A percentile compares a stretch with the other conserved stretches of the same genome.
Evolutionary conservation across 2,329 filamentous ascomycete genomes (phyloP).

Genomic region (Alternaria sp.): DNA sequence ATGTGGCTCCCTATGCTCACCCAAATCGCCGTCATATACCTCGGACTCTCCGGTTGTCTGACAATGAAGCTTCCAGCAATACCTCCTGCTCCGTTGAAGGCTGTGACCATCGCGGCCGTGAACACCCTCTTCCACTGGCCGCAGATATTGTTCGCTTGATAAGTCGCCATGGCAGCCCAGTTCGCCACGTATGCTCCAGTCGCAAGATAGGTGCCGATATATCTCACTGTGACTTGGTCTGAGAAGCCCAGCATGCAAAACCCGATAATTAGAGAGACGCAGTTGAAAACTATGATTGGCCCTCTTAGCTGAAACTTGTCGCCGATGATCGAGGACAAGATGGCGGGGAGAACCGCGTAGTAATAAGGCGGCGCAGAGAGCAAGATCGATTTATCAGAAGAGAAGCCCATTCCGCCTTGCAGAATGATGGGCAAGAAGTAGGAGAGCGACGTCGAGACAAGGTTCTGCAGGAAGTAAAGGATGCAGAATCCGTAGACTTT

Average conservation of each 20-base stretch:
- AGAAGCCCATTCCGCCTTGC: constrained; percentile 56
- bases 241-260: constrained; percentile 72
- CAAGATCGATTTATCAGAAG: constrained; percentile 59
- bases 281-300: constrained; percentile 72
- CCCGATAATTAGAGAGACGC: constrained; percentile 66
- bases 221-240: constrained; percentile 66
- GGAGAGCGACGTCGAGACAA: constrained; percentile 70
- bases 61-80: constrained; percentile 74
- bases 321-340: constrained; percentile 68
- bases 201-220: constrained; percentile 70
- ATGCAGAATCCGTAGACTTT: constrained; percentile 72
- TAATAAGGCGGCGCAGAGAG: constrained; percentile 74
- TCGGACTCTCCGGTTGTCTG: constrained; percentile 66
- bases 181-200: constrained; percentile 74
- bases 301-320: constrained; percentile 68
- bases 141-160: constrained; percentile 60
- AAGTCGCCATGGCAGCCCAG: constrained; percentile 69
- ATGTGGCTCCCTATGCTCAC: constrained; percentile 68
- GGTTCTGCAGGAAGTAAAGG: constrained; percentile 72
- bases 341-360: constrained; percentile 69
- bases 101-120: constrained; percentile 67
- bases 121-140: constrained; percentile 72
- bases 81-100: constrained; percentile 69
- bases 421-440: constrained; percentile 73
- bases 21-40: constrained; percentile 72